Base-by-base conservation (phyloP, 2,329 filamentous ascomycete genomes). In the Diaporthe sp. region DNA sequence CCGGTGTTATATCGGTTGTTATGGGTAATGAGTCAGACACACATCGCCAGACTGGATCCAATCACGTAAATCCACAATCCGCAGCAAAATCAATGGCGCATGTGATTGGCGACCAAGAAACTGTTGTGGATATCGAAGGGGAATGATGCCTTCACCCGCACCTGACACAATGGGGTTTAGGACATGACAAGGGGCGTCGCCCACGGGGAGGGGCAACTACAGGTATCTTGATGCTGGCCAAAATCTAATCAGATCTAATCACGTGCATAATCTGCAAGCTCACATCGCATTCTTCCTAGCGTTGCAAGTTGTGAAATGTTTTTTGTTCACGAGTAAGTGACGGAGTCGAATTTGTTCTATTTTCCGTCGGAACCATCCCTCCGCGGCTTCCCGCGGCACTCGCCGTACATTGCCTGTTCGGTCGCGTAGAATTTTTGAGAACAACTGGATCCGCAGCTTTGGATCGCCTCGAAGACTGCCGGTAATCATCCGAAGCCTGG, bases 171-270 rank as follows among this genome's bases (percentile, higher is more conserved):
- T 22, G 60, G 40, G 40, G 19, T n/a, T 47, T 47, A 17, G 10
- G 15, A 28, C 35, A 25, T 13, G n/a, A 28, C 7, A 25, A 19
- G 58, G 58, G 25, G 25, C 15, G 17, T 15, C n/a, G 58, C 15
- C 17, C n/a, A 64, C n/a, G 4, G 25, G 38, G 22, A 25, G 38
- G 8, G 38, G 8, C 9, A 12, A 13, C n/a, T 30, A 4, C 17
- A 25, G 13, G 1, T 5, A n/a, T 52, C 13, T 52, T 13, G 17
- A 28, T 15, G 7, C 22, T 50, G 22, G 61, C 4, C 45, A 22
- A 1, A 38, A 50, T 67, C 42, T 67, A 35, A 50, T 67, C 42
- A 67, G 61, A 50, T 67, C 42, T 52, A 35, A 67, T 52, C 22
- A 50, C 40, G 22, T 66, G 61, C 42, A 52, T 35, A 22, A 67